phyloP scores from a whole-genome alignment of 2,329 filamentous ascomycete genomes.

The Fusarium goolgardi region DNA sequence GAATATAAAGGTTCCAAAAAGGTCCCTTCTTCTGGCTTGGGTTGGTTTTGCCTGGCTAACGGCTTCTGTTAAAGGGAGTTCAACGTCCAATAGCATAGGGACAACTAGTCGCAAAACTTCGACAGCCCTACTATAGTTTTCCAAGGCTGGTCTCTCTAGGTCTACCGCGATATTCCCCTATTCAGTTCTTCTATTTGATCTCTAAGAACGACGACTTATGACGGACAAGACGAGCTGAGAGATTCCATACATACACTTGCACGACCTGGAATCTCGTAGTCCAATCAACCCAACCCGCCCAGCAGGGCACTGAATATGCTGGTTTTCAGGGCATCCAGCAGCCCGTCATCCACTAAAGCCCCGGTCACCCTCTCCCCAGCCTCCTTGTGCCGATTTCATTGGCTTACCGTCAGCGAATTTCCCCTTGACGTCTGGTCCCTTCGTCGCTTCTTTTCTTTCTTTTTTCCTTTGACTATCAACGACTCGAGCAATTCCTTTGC shows the following conservation, averaged over 20 bases:
- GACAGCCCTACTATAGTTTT: slow-evolving; percentile 10
- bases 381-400: slow-evolving; percentile 31
- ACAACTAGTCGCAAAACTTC: slow-evolving; percentile 25
- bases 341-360: slow-evolving; percentile 28
- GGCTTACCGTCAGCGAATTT: slow-evolving; percentile 33
- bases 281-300: neutral
- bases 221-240: slow-evolving; percentile 23
- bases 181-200: slow-evolving; percentile 6
- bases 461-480: slow-evolving; percentile 40
- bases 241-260: slow-evolving; percentile 12
- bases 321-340: slow-evolving; percentile 40
- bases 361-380: slow-evolving; percentile 23
- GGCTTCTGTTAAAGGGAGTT: neutral
- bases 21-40: slow-evolving; percentile 11
- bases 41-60: slow-evolving; percentile 5
- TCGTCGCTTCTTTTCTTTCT: slow-evolving; percentile 39
- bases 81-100: slow-evolving; percentile 12
- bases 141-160: neutral
- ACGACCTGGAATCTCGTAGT: neutral
- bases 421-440: slow-evolving; percentile 35
- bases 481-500: slow-evolving; percentile 41
- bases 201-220: slow-evolving; percentile 9
- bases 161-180: neutral
- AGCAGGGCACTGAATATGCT: slow-evolving; percentile 38
- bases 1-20: slow-evolving; percentile 18